Evolutionary conservation across 164 flowering plant genomes (phyloP), one percentile per base, ranked within the genome.

Genomic region (Amborella trichopoda): DNA sequence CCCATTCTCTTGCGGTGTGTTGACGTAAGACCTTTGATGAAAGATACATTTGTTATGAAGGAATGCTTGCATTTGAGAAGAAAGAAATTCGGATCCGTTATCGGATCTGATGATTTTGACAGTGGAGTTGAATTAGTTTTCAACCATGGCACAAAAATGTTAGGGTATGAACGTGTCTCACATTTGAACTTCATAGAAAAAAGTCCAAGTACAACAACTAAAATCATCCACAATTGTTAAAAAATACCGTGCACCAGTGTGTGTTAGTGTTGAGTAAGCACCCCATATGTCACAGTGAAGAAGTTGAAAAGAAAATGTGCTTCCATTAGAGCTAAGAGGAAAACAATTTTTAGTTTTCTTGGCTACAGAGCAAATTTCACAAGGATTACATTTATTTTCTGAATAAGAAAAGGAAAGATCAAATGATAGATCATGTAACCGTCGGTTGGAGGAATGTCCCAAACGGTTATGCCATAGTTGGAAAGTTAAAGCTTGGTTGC

Each of bases 211-310:
- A 16, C n/a, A 10, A 10, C 42, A 19, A 39, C 17, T 12, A 16
- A 10, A 39, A 39, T 39, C 42, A 16, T 39, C 42, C 6, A 39
- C 42, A 10, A 39, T 39, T 1, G 2, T 39, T 16, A 1, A 39
- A 19, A 39, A 39, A 39, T 39, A 39, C 12, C 17, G 42, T 11
- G 42, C 42, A 39, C 42, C 42, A 39, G n/a, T 39, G 6, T 10
- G 18, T 39, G 42, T 12, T 12, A 19, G 42, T 16, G n/a, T 39
- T 6, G 12, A 19, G 18, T 1, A 39, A 6, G 17, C 42, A 12
- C 42, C 42, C 42, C 42, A 1, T 12, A 39, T 17, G 17, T 39
- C 42, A 39, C 42, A 39, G 18, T 0, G 18, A 39, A 11, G 12
- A 8, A 11, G 18, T 10, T 39, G 8, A 39, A 39, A 39, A 39